Base-by-base conservation (phyloP, 805 yeast genomes). In the Hanseniaspora lachancei region DNA sequence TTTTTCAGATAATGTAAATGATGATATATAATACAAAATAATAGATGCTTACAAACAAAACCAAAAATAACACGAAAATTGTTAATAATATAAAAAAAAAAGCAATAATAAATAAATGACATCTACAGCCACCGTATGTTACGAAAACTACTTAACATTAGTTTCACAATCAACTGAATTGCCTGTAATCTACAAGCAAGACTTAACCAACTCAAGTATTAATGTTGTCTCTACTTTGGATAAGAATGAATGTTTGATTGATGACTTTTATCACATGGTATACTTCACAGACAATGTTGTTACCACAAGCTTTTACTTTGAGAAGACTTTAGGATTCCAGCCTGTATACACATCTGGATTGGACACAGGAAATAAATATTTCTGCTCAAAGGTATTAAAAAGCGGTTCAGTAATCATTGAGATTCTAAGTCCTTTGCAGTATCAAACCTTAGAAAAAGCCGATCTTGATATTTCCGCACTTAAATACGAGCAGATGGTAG, bases 341-440 rank as follows among this genome's bases (percentile, higher is more conserved):
- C 77, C 75, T 39, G 65, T 81, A 40, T 93, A 89, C 1, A 77
- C 74, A 61, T 73, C 68, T 57, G 88, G 88, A 6, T 72, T 87
- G 47, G 93, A 84, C 63, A 83, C 83, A 1, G 86, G 84, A 1
- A 77, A 82, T 6, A 71, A 76, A 51, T 68, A 73, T 18, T 62
- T 77, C 20, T 73, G 79, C 21, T 72, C 82, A 1, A 82, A 82
- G 59, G 95, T 84, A 0, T 74, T 87, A 9, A 66, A 66, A 35
- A 81, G 81, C 62, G 82, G 82, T 1, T 63, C 71, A 35, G 77
- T 82, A 10, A 60, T 73, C 1, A 69, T 87, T 64, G 76, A 72
- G 40, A 73, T 77, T 60, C 60, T 66, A 16, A 68, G 77, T 13
- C 70, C 78, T 0, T 36, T 51, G 15, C 16, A 41, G 16, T 23